phyloP scores from a whole-genome alignment of 768 basidiomycete species.

The Pleurotus giganteus region DNA sequence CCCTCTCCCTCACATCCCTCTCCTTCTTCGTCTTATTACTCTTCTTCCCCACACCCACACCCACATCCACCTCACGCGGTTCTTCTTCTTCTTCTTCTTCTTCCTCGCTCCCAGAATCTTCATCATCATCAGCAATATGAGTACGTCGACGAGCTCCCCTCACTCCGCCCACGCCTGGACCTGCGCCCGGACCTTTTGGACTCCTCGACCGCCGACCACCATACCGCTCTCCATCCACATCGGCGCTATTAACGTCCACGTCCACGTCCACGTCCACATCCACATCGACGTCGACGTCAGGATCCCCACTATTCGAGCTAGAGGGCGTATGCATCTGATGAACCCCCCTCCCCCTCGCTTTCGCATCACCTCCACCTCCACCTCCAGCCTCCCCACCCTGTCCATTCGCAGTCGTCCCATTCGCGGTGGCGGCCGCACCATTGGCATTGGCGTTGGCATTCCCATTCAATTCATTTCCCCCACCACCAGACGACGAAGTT shows the following conservation, averaged over 20 bases:
- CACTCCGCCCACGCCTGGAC: too few relatives aligned
- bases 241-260: slow-evolving; percentile 9
- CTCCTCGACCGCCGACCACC: background rate
- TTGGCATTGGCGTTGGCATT: too few relatives aligned
- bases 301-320: background rate
- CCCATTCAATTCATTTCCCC: background rate
- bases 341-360: slow-evolving; percentile 18
- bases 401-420: background rate
- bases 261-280: slow-evolving; percentile 9
- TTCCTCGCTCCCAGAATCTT: background rate
- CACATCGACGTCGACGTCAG: slow-evolving; percentile 17
- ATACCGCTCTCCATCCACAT: too few relatives aligned
- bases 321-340: slow-evolving; percentile 4
- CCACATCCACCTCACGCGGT: background rate
- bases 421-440: too few relatives aligned
- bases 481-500: slow-evolving; percentile 13
- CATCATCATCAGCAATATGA: background rate
- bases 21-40: too few relatives aligned
- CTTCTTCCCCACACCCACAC: background rate
- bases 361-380: slow-evolving; percentile 14
- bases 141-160: background rate
- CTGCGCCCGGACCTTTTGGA: background rate
- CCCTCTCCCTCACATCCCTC: too few relatives aligned
- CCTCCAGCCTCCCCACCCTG: slow-evolving; percentile 10
- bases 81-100: background rate